Evolutionary conservation across 331 rosid genomes (phyloP).

Genomic region (Pyrus hybrid): DNA sequence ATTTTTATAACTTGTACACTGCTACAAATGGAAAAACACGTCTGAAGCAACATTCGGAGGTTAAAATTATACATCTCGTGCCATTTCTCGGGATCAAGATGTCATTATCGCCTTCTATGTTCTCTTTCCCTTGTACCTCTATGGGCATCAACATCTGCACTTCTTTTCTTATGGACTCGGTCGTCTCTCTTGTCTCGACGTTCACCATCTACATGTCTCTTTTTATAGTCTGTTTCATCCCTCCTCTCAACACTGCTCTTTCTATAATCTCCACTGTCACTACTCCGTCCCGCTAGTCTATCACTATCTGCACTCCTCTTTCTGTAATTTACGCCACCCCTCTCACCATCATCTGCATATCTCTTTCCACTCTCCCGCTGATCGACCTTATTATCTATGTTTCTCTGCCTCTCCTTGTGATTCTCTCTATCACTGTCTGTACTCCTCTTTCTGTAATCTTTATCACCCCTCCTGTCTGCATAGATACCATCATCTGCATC

Average conservation of each 20-base stretch:
- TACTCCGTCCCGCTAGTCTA: conserved; percentile 10
- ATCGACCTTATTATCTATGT: conserved; percentile 8
- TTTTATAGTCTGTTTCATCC: conserved; percentile 20
- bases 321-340: conserved; percentile 14
- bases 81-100: conserved; percentile 22
- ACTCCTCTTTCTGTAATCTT: conserved; percentile 30
- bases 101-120: conserved; percentile 27
- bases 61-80: background rate
- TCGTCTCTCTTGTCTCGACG: conserved; percentile 31
- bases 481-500: conserved; percentile 21
- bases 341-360: conserved; percentile 10
- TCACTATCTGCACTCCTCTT: conserved; percentile 19
- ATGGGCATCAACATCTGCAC: conserved; percentile 28
- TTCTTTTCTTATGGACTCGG: conserved; percentile 27
- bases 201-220: conserved; percentile 23
- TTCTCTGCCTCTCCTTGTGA: conserved; percentile 24
- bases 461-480: conserved; percentile 18
- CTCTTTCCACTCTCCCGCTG: conserved; percentile 9
- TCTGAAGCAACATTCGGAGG: background rate
- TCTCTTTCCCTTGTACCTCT: conserved; percentile 34
- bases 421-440: conserved; percentile 1
- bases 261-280: conserved; percentile 20
- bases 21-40: background rate
- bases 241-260: conserved; percentile 29
- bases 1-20: background rate